Conservation (phyloP, 345 rosid species). For the Luvunga scandens region DNA sequence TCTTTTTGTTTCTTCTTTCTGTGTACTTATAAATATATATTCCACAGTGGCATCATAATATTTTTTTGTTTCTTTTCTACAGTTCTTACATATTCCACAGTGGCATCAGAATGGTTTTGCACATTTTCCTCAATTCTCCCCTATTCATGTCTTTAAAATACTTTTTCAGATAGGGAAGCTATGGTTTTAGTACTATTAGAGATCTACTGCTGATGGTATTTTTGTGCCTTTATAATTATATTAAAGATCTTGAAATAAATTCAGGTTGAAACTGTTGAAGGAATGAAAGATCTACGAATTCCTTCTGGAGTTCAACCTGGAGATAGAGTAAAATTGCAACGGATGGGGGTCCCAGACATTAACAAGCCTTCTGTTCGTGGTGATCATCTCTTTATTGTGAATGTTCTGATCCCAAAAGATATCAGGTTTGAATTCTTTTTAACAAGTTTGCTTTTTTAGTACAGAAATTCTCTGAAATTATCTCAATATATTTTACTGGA, state of each 20-base stretch:
- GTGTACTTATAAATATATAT: background rate
- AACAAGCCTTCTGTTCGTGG: conserved; percentile 70
- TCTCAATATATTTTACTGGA: background rate
- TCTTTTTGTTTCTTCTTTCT: background rate
- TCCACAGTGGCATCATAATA: background rate
- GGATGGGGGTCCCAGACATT: conserved; percentile 86
- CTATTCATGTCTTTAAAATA: background rate
- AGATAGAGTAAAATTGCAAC: conserved; percentile 51
- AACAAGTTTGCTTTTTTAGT: background rate
- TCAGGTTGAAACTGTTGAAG: conserved; percentile 92
- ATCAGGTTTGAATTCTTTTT: conserved; percentile 48
- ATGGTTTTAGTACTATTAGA: background rate
- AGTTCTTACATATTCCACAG: too few species aligned
- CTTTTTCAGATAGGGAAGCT: background rate
- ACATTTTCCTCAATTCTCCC: conserved; percentile 1
- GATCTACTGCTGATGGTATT: background rate
- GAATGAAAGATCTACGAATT: conserved; percentile 64
- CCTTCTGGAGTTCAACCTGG: conserved; percentile 90
- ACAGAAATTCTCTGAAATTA: background rate
- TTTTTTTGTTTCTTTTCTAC: background rate
- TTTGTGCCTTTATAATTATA: background rate
- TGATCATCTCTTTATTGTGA: conserved; percentile 75
- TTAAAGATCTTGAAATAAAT: conserved; percentile 15
- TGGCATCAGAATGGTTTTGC: background rate
- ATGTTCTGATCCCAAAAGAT: conserved; percentile 67